These are phyloP conservation scores for Liriodendron chinense DNA, from an alignment of 164 flowering plant genomes.

Conservation along the genomic window DNA sequence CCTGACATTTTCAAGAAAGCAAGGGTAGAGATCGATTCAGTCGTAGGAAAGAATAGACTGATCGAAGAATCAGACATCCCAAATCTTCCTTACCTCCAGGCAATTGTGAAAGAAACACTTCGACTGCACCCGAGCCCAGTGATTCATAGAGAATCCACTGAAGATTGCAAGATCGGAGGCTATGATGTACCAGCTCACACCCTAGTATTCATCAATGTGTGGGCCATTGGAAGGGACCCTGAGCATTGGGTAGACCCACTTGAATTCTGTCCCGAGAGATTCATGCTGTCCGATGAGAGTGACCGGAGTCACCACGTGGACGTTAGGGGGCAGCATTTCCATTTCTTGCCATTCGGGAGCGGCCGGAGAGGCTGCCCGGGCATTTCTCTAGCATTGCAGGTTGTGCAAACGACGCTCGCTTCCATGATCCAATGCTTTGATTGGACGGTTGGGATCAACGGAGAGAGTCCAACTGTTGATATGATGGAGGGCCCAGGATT, in stretches of 20 bases:
- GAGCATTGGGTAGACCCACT: conserved; percentile 48
- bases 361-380: conserved; percentile 64
- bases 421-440: conserved; percentile 55
- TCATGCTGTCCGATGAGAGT: conserved; percentile 24
- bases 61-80: conserved; percentile 38
- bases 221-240: conserved; percentile 64
- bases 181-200: conserved; percentile 45
- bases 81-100: conserved; percentile 41
- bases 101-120: conserved; percentile 50
- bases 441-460: conserved; percentile 30
- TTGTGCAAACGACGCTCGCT: conserved; percentile 31
- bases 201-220: conserved; percentile 36
- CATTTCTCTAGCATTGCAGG: conserved; percentile 29
- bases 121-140: conserved; percentile 62
- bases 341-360: conserved; percentile 48
- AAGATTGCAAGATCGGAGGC: conserved; percentile 34
- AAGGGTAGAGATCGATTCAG: conserved; percentile 34
- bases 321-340: conserved; percentile 42
- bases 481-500: conserved; percentile 39
- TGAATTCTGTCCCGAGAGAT: conserved; percentile 60
- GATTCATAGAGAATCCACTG: conserved; percentile 26
- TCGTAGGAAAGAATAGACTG: conserved; percentile 30
- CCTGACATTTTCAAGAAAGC: conserved; percentile 30
- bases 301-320: conserved; percentile 8
- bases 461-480: conserved; percentile 16